A percentile compares a stretch with the other conserved stretches of the same genome.
Evolutionary conservation across 257 asterid genomes (phyloP).

Genomic region (Sherardia arvensis): DNA sequence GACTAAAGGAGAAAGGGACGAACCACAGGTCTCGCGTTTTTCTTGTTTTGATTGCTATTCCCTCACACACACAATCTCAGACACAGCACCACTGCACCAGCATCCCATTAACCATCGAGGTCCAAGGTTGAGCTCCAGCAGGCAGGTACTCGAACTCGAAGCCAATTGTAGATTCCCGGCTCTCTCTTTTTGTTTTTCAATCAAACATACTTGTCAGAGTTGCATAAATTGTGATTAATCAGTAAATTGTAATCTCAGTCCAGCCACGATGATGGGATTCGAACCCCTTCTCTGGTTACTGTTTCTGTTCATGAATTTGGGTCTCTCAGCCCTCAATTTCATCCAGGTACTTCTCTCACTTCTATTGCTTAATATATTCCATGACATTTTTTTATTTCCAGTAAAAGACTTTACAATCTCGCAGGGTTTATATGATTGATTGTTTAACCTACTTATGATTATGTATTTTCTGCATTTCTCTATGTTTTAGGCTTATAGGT

Average conservation of each 20-base stretch:
- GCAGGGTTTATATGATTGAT: neutral
- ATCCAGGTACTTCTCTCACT: slow-evolving; percentile 46
- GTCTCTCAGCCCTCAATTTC: slow-evolving; percentile 48
- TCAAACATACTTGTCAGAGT: neutral
- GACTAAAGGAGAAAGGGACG: too few species aligned
- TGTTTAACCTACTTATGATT: too few species aligned
- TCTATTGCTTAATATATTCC: neutral
- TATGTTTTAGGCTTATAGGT: too few species aligned
- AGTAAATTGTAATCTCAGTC: neutral
- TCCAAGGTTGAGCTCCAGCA: slow-evolving; percentile 20
- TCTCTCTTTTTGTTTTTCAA: neutral
- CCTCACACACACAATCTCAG: too few species aligned
- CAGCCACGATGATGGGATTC: slow-evolving; percentile 37
- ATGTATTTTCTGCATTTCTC: neutral
- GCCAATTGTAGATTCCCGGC: slow-evolving; percentile 6
- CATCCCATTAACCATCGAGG: slow-evolving; percentile 27
- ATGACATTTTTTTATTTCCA: neutral
- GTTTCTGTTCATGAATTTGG: slow-evolving; percentile 36
- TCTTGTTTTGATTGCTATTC: too few species aligned
- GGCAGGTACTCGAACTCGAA: slow-evolving; percentile 2
- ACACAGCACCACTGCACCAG: too few species aligned
- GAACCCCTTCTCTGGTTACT: slow-evolving; percentile 56
- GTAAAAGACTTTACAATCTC: neutral
- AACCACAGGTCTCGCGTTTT: too few species aligned
- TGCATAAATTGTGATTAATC: neutral